Evolutionary conservation across 1,284 basidiomycete species (phyloP).

Genomic region (Microbotryomycetes sp.): DNA sequence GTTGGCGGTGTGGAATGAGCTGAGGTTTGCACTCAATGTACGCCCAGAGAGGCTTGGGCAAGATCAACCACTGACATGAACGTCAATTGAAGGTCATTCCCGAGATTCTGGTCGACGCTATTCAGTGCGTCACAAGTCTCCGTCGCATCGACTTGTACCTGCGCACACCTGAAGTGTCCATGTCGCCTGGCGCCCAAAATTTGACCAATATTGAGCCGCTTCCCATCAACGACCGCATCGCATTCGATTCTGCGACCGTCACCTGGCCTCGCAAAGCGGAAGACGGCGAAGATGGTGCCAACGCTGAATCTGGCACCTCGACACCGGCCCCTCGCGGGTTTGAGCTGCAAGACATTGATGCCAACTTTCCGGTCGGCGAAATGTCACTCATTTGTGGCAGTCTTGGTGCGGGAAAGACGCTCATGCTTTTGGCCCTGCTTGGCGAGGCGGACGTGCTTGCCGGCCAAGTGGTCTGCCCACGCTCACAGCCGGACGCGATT

Average conservation of each 20-base stretch:
- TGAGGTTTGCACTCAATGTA: conserved; percentile 59
- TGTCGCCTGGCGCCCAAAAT: not conserved
- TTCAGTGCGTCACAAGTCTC: conserved; percentile 71
- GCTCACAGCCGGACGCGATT: conserved; percentile 71
- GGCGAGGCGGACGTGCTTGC: conserved; percentile 81
- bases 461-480: conserved; percentile 70
- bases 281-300: not conserved
- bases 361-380: conserved; percentile 69
- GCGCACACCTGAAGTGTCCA: conserved; percentile 24
- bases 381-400: conserved; percentile 71
- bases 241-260: conserved; percentile 72
- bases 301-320: conserved; percentile 48
- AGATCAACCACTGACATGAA: conserved; percentile 11
- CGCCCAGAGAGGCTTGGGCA: conserved; percentile 66
- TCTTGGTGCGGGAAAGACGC: conserved; percentile 59
- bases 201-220: conserved; percentile 42
- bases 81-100: conserved; percentile 1
- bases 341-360: conserved; percentile 65
- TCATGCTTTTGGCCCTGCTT: conserved; percentile 72
- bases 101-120: conserved; percentile 16
- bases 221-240: conserved; percentile 52
- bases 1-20: conserved; percentile 67
- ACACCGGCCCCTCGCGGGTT: conserved; percentile 68
- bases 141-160: conserved; percentile 64
- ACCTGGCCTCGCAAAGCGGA: conserved; percentile 65